Evolutionary conservation across 139 green algal species (phyloP).

Genomic region (Tetradesmus lagerheimii): DNA sequence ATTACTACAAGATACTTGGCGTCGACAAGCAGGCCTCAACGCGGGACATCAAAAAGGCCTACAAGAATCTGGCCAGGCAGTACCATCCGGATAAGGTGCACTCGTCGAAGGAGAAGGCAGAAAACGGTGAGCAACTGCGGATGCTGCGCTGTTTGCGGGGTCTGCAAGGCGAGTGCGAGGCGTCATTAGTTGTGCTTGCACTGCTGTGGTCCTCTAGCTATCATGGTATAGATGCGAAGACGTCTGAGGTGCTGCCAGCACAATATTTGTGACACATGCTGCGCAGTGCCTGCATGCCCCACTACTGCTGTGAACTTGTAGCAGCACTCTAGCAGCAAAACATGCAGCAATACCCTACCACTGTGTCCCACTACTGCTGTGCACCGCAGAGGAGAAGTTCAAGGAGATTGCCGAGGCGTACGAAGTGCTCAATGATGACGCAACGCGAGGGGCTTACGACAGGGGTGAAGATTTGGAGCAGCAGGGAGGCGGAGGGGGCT

Average conservation of each 20-base stretch:
- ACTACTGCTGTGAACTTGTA: too few relatives aligned
- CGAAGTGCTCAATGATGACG: constrained; percentile 74
- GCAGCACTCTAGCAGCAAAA: too few relatives aligned
- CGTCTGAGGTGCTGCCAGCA: too few relatives aligned
- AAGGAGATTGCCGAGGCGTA: constrained; percentile 70
- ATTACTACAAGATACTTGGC: constrained; percentile 82
- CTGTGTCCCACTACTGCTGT: too few relatives aligned
- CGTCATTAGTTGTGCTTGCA: too few relatives aligned
- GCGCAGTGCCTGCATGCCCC: too few relatives aligned
- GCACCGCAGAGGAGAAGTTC: constrained; percentile 56
- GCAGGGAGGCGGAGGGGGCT: not conserved
- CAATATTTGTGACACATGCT: too few relatives aligned
- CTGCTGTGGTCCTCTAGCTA: too few relatives aligned
- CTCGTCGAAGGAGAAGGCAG: constrained; percentile 49
- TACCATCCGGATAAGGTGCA: constrained; percentile 74
- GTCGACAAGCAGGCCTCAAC: constrained; percentile 49
- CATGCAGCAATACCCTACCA: too few relatives aligned
- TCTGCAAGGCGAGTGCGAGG: too few relatives aligned
- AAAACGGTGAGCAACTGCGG: constrained; percentile 6
- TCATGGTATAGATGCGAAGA: too few relatives aligned
- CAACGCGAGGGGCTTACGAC: constrained; percentile 64
- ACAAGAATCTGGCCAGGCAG: constrained; percentile 21
- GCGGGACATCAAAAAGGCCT: constrained; percentile 24
- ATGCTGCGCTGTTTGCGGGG: too few relatives aligned
- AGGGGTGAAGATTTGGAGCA: constrained; percentile 58